Conservation (phyloP, 1,284 basidiomycete genomes). For the Ceratobasidium sp. region DNA sequence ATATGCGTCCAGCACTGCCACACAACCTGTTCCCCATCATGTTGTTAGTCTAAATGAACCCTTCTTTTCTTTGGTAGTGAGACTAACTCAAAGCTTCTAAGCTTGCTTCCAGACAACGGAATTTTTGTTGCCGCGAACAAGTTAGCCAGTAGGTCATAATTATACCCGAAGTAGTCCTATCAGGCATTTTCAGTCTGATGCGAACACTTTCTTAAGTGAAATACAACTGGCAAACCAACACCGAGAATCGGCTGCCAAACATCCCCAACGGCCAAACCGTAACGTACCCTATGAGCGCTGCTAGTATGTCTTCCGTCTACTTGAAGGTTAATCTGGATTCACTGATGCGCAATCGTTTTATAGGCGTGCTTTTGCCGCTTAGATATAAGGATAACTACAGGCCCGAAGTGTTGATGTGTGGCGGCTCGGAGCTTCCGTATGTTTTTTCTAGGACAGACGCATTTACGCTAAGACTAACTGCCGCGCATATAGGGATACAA, state of each 20-base stretch:
- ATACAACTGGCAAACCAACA: constrained; percentile 79
- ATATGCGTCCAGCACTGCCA: constrained; percentile 82
- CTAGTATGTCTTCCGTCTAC: too few species aligned
- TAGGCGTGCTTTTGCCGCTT: constrained; percentile 80
- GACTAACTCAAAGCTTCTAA: neutral
- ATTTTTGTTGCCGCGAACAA: constrained; percentile 16
- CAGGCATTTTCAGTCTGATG: too few species aligned
- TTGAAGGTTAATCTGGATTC: too few species aligned
- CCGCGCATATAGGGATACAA: constrained; percentile 52
- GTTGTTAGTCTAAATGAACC: neutral
- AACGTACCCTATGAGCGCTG: constrained; percentile 84
- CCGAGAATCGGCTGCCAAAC: constrained; percentile 73
- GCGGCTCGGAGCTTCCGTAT: constrained; percentile 67
- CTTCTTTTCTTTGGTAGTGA: neutral
- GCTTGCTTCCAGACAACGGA: neutral
- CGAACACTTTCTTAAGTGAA: constrained; percentile 74
- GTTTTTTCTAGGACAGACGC: neutral
- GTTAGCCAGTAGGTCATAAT: neutral
- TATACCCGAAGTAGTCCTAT: too few species aligned
- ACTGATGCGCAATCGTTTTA: too few species aligned
- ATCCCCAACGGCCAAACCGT: constrained; percentile 87
- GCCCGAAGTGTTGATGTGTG: constrained; percentile 83
- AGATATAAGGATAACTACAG: constrained; percentile 72
- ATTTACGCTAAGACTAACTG: constrained; percentile 52
- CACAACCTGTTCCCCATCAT: constrained; percentile 13